Evolutionary conservation across 208 protist species (phyloP).

Genomic region (Acanthamoeba royreba): DNA sequence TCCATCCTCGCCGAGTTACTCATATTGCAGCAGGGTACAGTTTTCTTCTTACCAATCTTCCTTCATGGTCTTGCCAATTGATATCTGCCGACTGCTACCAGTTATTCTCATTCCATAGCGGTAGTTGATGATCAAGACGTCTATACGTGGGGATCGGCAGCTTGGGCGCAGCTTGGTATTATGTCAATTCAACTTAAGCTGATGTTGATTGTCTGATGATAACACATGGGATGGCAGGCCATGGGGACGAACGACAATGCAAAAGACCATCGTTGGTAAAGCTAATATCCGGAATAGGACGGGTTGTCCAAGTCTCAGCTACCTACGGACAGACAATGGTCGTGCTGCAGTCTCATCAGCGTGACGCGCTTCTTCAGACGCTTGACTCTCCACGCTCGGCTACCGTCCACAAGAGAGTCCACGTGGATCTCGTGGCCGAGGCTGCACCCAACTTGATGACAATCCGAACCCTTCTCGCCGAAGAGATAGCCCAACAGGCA

Average conservation of each 20-base stretch:
- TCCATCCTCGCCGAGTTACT: neutral
- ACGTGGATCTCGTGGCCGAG: conserved; percentile 16
- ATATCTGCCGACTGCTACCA: neutral
- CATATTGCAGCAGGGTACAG: conserved; percentile 19
- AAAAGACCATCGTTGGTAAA: neutral
- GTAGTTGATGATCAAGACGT: neutral
- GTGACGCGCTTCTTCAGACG: neutral
- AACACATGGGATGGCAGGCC: neutral
- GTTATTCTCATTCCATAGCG: neutral
- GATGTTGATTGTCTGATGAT: neutral
- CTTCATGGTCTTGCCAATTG: neutral
- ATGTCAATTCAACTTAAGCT: neutral
- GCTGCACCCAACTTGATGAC: neutral
- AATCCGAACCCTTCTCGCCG: neutral
- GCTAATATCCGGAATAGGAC: neutral
- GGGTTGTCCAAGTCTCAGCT: neutral
- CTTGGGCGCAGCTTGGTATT: neutral
- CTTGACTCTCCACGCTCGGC: neutral
- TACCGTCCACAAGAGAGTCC: neutral
- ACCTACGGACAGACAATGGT: conserved; percentile 8
- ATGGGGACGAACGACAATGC: conserved; percentile 10
- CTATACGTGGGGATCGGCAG: conserved; percentile 11
- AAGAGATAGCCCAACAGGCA: neutral
- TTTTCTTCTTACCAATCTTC: neutral
- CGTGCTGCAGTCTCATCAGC: neutral